Base-by-base conservation (phyloP, 495 filamentous ascomycete species). In the Hamigera avellanea region DNA sequence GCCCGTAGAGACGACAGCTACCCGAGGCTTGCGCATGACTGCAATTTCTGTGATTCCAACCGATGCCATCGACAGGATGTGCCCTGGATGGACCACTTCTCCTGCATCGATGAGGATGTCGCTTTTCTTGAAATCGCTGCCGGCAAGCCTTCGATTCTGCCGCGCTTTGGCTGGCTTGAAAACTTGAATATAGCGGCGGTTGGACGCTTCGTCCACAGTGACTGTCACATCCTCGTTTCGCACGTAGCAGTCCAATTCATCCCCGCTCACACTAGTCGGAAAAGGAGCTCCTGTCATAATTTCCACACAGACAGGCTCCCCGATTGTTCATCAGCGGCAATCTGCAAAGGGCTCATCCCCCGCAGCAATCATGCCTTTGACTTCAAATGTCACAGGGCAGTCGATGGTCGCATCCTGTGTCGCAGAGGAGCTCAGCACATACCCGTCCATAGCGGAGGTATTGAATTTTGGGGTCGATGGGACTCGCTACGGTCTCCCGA, bases 391-490 rank as follows among this genome's bases (percentile, higher is more conserved):
- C 9, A 40, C 32, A 8, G 40, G 44, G 5, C 17, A 29, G 2
- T 43, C 26, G 13, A 29, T 12, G 4, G 32, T 32, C 1, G 44
- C 40, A 2, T 30, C 27, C 8, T 36, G 17, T 0, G 44, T 43
- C 4, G 34, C 36, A 8, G 25, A 14, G 1, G 44, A 40, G 29
- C 36, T 47, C 17, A 47, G 15, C 14, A 40, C 44, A 25, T 36
- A 47, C 1, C 44, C 44, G 26, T 47, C 44, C 44, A 47, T 43
- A 3, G 40, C 40, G 14, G 40, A 47, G n/a, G 44, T 47, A 14
- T 47, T 37, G 27, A 28, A 40, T 29, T 37, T 25, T 16, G 40
- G 44, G 0, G 32, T 47, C 3, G 36, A 23, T 23, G 5, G 21
- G 21, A n/a, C n/a, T n/a, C n/a, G n/a, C n/a, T n/a, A n/a, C n/a